Conservation (phyloP, 2,329 filamentous ascomycete species). For the Periconia sp. region DNA sequence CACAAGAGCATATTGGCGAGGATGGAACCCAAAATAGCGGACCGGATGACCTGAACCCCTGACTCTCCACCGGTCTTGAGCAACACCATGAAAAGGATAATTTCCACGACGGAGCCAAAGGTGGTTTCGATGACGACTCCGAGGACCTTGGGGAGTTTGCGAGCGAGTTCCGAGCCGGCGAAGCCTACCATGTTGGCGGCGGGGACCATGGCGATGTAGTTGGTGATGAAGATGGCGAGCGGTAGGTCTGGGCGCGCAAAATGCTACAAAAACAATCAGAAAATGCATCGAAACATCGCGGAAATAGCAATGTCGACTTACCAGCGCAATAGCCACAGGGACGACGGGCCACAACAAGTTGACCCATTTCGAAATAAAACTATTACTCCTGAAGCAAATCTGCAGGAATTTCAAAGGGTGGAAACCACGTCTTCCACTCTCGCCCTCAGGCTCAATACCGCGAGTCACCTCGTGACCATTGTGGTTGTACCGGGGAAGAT, state of each 20-base stretch:
- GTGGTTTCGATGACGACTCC: constrained; percentile 63
- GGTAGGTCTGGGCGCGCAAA: constrained; percentile 59
- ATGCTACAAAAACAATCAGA: constrained; percentile 36
- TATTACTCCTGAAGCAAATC: constrained; percentile 66
- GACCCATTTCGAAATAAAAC: constrained; percentile 63
- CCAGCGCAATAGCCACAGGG: constrained; percentile 68
- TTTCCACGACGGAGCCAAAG: constrained; percentile 75
- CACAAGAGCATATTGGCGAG: constrained; percentile 80
- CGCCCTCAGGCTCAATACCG: constrained; percentile 57
- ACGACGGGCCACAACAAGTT: constrained; percentile 77
- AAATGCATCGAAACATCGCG: neutral
- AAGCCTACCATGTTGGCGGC: constrained; percentile 76
- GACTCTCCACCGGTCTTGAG: constrained; percentile 53
- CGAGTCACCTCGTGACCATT: constrained; percentile 47
- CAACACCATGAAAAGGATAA: constrained; percentile 79
- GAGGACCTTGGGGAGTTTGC: constrained; percentile 74
- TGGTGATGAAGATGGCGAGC: constrained; percentile 67
- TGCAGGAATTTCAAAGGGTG: constrained; percentile 65
- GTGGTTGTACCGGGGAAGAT: constrained; percentile 45
- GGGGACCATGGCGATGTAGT: constrained; percentile 77
- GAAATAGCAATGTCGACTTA: constrained; percentile 30
- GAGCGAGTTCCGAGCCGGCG: constrained; percentile 69
- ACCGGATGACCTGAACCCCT: constrained; percentile 72
- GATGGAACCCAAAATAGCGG: constrained; percentile 82
- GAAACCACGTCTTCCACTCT: constrained; percentile 69